Evolutionary conservation across 768 basidiomycete species (phyloP), one percentile per base, ranked within the genome.

Genomic region (Omphalotus guepiniiformis): DNA sequence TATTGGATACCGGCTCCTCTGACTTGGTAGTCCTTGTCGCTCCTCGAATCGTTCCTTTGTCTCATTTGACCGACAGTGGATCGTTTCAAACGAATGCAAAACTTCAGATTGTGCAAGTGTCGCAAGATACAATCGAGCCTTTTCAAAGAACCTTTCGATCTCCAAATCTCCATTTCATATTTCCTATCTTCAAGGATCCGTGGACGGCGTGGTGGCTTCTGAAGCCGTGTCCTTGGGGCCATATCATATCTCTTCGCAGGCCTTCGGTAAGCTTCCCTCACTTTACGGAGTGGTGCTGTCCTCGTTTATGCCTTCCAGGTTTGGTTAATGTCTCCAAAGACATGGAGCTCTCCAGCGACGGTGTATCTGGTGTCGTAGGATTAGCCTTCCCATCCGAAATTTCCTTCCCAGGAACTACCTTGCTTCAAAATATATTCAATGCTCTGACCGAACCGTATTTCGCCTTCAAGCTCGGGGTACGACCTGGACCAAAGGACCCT

Each of bases 1-100:
- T 76, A 3, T 61, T 79, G 23, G 79, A 80, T 55, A 80, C 80
- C 6, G 80, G 79, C 39, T 82, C 79, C 3, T 72, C 80, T 1
- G 80, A 80, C 57, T 55, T 82, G 53, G 78, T 78, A 53, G 38
- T 56, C 27, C 42, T 42, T 19, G 46, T 19, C 42, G 4, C 21
- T 50, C 35, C 39, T 28, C 26, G 21, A 34, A 39, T 11, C 47
- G 9, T 12, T 8, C 1, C 40, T 27, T 39, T 32, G 23, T 38
- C 46, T 11, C n/a, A 54, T 18, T 7, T 3, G 55, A 26, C 9
- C 22, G 27, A 13, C 32, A 72, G 78, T 82, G 80, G 80, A 65
- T 80, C 13, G 69, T 72, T 27, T 76, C 75, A 12, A 64, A 68
- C 22, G 57, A 64, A 36, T 82, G 82, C 58, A 47, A 59, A 25